Evolutionary conservation across 495 filamentous ascomycete species (phyloP).

Genomic region (Talaromyces stipitatus): DNA sequence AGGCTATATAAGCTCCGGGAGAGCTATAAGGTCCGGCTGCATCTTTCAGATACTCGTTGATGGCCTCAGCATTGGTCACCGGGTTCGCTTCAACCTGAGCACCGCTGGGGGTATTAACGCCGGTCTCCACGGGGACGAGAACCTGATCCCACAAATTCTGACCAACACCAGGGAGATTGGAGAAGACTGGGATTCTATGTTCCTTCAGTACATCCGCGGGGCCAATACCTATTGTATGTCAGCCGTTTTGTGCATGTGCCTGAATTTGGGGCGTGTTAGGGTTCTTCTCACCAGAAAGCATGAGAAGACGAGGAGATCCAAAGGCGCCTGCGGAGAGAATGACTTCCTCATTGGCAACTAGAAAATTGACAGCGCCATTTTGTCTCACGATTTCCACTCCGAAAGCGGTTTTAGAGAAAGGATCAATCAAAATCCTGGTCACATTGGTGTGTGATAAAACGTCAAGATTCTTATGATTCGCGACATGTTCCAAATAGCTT

Average conservation of each 20-base stretch:
- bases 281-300: conserved; percentile 47
- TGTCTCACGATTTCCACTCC: no score
- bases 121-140: no score
- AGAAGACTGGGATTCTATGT: conserved; percentile 31
- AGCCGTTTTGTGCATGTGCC: no score
- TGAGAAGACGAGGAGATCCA: conserved; percentile 42
- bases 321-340: conserved; percentile 49
- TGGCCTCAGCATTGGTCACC: no score
- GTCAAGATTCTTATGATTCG: conserved; percentile 12
- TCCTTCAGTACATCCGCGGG: conserved; percentile 24
- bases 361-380: no score
- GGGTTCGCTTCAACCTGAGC: no score
- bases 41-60: no score
- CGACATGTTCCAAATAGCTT: conserved; percentile 26
- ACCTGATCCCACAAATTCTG: conserved; percentile 41
- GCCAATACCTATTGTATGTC: conserved; percentile 43
- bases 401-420: no score
- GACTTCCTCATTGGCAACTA: conserved; percentile 44
- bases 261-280: no score
- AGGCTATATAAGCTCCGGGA: conserved; percentile 35
- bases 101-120: no score
- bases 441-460: conserved; percentile 33
- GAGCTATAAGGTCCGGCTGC: no score
- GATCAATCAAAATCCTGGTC: conserved; percentile 34
- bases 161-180: conserved; percentile 38